A percentile compares a stretch with the other conserved stretches of the same genome.
phyloP scores from a whole-genome alignment of 2,329 filamentous ascomycete genomes.

The Ascocoryne sarcoides region DNA sequence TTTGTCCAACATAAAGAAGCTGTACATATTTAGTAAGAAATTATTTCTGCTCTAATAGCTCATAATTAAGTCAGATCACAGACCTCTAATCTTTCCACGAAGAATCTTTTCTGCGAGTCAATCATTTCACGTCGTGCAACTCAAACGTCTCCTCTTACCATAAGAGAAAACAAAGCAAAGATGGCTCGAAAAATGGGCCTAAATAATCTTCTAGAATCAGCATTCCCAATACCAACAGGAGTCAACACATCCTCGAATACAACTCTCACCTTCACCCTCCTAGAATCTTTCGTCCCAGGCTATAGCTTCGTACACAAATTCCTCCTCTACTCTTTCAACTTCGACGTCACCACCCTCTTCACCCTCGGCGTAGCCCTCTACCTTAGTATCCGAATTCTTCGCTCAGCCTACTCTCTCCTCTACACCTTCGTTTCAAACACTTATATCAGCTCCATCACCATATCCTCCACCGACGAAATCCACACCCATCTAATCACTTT shows the following conservation, averaged over 20 bases:
- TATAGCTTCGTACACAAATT: conserved; percentile 26
- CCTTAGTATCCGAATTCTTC: conserved; percentile 34
- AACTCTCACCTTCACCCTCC: conserved; percentile 16
- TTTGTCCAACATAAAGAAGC: no score
- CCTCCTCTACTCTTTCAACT: conserved; percentile 21
- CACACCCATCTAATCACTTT: conserved; percentile 51
- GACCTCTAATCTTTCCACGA: no score
- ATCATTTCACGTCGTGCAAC: no score
- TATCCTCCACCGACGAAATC: conserved; percentile 48
- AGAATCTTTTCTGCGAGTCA: no score
- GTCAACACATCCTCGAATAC: conserved; percentile 7
- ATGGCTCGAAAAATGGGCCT: conserved; percentile 14
- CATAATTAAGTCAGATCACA: no score
- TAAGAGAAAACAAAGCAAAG: no score
- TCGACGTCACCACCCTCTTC: conserved; percentile 26
- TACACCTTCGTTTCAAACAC: conserved; percentile 35
- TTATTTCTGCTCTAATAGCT: no score
- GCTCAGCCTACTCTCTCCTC: conserved; percentile 30
- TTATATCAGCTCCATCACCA: conserved; percentile 43
- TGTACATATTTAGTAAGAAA: no score
- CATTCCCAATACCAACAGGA: conserved; percentile 10
- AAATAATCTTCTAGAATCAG: conserved; percentile 11
- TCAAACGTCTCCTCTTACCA: no score
- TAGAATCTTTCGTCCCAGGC: conserved; percentile 28
- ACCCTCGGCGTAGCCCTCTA: conserved; percentile 25